Evolutionary conservation across 1,284 basidiomycete genomes (phyloP).

Genomic region (Trichosporon sp.): DNA sequence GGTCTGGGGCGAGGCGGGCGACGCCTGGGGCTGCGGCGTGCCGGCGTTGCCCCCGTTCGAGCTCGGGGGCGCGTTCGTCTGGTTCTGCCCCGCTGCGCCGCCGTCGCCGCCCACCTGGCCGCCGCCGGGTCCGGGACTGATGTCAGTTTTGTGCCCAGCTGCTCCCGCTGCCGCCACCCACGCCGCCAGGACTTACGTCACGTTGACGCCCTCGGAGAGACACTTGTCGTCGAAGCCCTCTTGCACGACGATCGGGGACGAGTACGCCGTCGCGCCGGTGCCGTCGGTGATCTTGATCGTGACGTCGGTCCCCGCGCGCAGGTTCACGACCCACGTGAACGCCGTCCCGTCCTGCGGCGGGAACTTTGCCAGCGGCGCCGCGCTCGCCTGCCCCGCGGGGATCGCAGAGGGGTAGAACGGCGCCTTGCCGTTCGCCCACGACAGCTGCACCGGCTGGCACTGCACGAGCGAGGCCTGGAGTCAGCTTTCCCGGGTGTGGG

Average conservation of each 20-base stretch:
- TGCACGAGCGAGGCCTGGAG: conserved; percentile 36
- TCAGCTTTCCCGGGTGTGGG: not conserved
- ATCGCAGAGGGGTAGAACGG: conserved; percentile 66
- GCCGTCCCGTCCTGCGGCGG: conserved; percentile 50
- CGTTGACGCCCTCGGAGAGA: conserved; percentile 16
- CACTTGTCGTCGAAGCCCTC: conserved; percentile 49
- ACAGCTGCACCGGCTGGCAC: conserved; percentile 49
- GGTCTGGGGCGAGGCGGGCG: not conserved
- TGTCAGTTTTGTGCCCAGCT: too few relatives aligned
- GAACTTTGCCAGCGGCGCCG: conserved; percentile 46
- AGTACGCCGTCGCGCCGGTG: conserved; percentile 58
- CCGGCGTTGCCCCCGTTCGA: not conserved
- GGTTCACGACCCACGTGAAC: conserved; percentile 62
- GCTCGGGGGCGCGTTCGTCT: not conserved
- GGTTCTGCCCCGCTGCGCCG: not conserved
- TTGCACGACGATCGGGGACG: conserved; percentile 57
- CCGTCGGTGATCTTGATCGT: conserved; percentile 52
- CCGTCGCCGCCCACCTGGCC: not conserved
- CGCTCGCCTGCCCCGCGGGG: conserved; percentile 62
- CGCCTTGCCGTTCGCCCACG: conserved; percentile 56
- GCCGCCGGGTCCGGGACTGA: not conserved
- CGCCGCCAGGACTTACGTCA: not conserved
- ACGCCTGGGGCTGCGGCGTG: not conserved
- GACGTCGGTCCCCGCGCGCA: conserved; percentile 55
- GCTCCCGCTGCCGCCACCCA: too few relatives aligned